Base-by-base conservation (phyloP, 257 asterid genomes). In the Catharanthus roseus region DNA sequence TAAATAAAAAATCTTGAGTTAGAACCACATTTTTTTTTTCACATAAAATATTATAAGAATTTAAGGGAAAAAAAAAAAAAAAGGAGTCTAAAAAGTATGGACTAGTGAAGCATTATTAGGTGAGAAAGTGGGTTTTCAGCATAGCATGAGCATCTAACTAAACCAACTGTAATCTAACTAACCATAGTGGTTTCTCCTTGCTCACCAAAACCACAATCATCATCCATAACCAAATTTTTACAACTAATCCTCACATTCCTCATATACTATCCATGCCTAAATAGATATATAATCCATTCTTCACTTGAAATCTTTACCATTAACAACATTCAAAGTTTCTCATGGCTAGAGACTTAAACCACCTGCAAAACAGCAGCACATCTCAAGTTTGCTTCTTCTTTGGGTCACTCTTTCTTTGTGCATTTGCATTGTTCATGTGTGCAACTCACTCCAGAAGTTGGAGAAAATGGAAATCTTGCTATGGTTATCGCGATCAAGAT, bases 371-470 rank as follows among this genome's bases (percentile, higher is more conserved):
- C 19, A 67, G 50, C 78, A 58, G 54, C 76, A 54, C 78, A 65
- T 81, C 84, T 18, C 80, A 74, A 75, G 16, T 83, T 24, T 79
- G 86, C 64, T 51, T 83, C 9, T 87, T 79, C 68, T 16, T 84
- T 33, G 95, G 87, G 6, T 70, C 81, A 33, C 75, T 91, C 31
- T 68, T 89, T 33, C 26, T 89, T 26, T 85, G 87, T 68, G 95
- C 82, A 16, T 77, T 86, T 38, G 83, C 95, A 12, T 70, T 87
- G 42, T 87, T 90, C 86, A 77, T 80, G 88, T 86, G 92, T 31
- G 90, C 77, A 55, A 65, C 70, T 53, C 96, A 86, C 71, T 80
- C 96, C 0, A 75, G 79, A 54, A 74, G 74, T 38, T 85, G 88
- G 90, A 79, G 78, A 2, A 86, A 74, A 63, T 86, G 86, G 90